phyloP scores from a whole-genome alignment of 768 basidiomycete species.

The Pleurotus pulmonarius region DNA sequence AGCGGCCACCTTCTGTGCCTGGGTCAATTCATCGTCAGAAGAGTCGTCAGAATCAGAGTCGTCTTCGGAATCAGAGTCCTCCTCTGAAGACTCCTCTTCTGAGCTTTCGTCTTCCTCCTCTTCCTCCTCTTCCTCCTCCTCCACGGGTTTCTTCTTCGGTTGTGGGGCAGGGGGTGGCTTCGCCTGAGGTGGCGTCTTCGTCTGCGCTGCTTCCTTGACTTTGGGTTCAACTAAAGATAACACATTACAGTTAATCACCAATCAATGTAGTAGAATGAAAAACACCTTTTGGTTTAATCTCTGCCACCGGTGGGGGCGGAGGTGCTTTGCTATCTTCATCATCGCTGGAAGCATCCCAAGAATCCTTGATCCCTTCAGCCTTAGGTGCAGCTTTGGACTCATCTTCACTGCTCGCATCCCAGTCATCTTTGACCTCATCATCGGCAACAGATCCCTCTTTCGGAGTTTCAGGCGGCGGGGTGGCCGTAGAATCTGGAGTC shows the following conservation, averaged over 20 bases:
- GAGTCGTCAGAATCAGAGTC: constrained; percentile 44
- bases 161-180: too few relatives aligned
- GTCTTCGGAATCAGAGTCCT: constrained; percentile 35
- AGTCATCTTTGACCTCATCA: constrained; percentile 38
- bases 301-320: constrained; percentile 7
- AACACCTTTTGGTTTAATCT: constrained; percentile 11
- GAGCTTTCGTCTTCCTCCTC: constrained; percentile 12
- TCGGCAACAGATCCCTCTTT: constrained; percentile 30
- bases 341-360: constrained; percentile 50
- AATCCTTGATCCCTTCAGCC: constrained; percentile 33
- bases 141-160: too few relatives aligned
- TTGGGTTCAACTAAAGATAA: not conserved
- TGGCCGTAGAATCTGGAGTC: constrained; percentile 38
- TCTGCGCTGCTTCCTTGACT: not conserved
- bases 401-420: constrained; percentile 71
- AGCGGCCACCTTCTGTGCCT: constrained; percentile 60
- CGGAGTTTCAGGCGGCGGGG: constrained; percentile 17
- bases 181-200: constrained; percentile 11
- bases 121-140: constrained; percentile 13
- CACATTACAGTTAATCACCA: not conserved
- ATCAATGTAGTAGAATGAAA: not conserved
- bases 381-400: constrained; percentile 29
- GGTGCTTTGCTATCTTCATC: constrained; percentile 30
- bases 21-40: constrained; percentile 63
- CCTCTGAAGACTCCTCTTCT: constrained; percentile 25